Conservation (phyloP, 371 early-diverging fungal genomes). For the Dinochytrium kinnereticum region DNA sequence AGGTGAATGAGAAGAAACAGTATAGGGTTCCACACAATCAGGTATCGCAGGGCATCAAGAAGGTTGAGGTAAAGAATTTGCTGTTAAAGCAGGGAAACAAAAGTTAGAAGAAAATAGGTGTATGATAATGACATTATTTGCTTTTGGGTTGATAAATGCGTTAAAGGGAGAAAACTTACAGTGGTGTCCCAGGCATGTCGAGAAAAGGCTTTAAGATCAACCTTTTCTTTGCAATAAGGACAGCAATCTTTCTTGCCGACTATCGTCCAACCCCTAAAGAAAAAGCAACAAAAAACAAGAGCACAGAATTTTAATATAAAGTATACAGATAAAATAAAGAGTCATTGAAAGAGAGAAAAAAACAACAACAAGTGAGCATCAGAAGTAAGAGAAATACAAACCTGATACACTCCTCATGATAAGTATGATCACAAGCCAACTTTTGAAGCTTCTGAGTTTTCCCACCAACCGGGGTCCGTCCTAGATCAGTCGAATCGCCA, state of each 20-base stretch:
- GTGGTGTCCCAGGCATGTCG: conserved; percentile 73
- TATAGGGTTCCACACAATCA: conserved; percentile 81
- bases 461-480: conserved; percentile 29
- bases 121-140: too few relatives aligned
- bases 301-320: too few relatives aligned
- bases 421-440: conserved; percentile 78
- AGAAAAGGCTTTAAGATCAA: conserved; percentile 77
- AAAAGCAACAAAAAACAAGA: not conserved
- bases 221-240: conserved; percentile 94
- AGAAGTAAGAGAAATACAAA: not conserved
- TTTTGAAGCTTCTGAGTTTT: conserved; percentile 57
- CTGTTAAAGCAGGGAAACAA: conserved; percentile 56
- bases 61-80: conserved; percentile 79
- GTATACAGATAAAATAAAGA: too few relatives aligned
- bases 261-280: conserved; percentile 82
- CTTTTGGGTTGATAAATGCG: too few relatives aligned
- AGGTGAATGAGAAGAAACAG: conserved; percentile 42
- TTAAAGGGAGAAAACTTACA: conserved; percentile 22
- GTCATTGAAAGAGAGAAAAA: too few relatives aligned
- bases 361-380: not conserved
- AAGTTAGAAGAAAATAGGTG: not conserved
- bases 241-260: conserved; percentile 94
- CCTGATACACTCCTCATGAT: conserved; percentile 89
- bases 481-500: conserved; percentile 56
- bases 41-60: conserved; percentile 79